Percentiles rank a stretch among this genome's conserved stretches.
Evolutionary conservation across 2,329 filamentous ascomycete species (phyloP).

Genomic region (Pestalotiopsis fici): DNA sequence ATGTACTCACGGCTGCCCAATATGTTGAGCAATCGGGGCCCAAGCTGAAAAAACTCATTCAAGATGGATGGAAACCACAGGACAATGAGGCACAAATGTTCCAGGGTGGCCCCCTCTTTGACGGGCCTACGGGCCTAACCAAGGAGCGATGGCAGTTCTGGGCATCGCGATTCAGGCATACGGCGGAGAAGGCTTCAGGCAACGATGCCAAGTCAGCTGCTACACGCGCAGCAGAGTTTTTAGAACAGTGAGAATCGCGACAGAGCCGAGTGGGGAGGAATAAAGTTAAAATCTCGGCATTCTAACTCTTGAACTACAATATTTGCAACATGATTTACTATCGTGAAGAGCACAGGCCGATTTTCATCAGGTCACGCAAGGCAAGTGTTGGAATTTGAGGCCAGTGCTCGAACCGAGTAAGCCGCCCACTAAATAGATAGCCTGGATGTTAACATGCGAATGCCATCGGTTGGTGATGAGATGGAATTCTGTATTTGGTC

Average conservation of each 20-base stretch:
- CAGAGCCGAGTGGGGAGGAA: background rate
- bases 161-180: constrained; percentile 22
- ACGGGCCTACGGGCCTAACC: constrained; percentile 20
- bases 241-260: constrained; percentile 23
- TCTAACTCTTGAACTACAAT: too few relatives aligned
- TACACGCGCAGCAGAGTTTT: constrained; percentile 23
- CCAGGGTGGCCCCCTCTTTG: constrained; percentile 23
- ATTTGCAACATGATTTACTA: too few relatives aligned
- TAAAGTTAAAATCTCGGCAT: background rate
- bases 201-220: constrained; percentile 20
- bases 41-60: constrained; percentile 19
- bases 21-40: constrained; percentile 28
- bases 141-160: constrained; percentile 28
- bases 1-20: constrained; percentile 22
- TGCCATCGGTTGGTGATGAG: too few relatives aligned
- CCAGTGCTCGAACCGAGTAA: too few relatives aligned
- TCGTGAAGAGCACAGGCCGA: too few relatives aligned
- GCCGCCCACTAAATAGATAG: too few relatives aligned
- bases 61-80: constrained; percentile 17
- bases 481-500: too few relatives aligned
- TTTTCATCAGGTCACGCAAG: too few relatives aligned
- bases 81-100: constrained; percentile 18
- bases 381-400: too few relatives aligned
- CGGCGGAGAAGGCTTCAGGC: constrained; percentile 16
- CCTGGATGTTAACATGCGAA: too few relatives aligned